Conservation (phyloP, 83 land plant species). For the Diphasiastrum complanatum region DNA sequence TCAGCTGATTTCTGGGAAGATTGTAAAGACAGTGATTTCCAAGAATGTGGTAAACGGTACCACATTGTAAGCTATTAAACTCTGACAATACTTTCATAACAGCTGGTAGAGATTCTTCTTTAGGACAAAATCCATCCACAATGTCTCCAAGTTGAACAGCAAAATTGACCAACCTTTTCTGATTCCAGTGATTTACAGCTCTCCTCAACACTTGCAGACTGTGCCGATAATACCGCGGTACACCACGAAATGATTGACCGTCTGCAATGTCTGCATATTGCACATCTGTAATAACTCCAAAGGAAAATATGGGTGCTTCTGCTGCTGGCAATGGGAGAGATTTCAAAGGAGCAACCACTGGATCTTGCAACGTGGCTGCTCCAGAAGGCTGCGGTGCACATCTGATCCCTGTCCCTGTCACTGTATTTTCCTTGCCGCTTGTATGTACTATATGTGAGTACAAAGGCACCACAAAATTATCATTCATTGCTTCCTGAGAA, state of each 20-base stretch:
- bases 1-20: slow-evolving; percentile 58
- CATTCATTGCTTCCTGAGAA: no score
- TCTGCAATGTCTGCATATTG: slow-evolving; percentile 94
- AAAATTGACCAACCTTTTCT: slow-evolving; percentile 44
- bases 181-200: slow-evolving; percentile 72
- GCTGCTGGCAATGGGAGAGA: no score
- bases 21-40: slow-evolving; percentile 98
- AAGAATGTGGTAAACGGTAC: slow-evolving; percentile 76
- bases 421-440: no score
- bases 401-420: no score
- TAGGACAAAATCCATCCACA: slow-evolving; percentile 90
- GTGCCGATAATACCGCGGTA: slow-evolving; percentile 81
- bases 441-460: no score
- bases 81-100: slow-evolving; percentile 43
- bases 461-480: no score
- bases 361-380: background rate
- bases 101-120: slow-evolving; percentile 45
- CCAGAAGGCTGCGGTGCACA: no score
- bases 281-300: slow-evolving; percentile 88
- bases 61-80: slow-evolving; percentile 54
- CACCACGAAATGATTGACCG: slow-evolving; percentile 73
- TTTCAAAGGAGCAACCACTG: no score
- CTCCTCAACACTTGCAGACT: slow-evolving; percentile 59
- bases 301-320: slow-evolving; percentile 62
- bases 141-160: slow-evolving; percentile 84